Conservation (phyloP, 495 filamentous ascomycete species). For the Lophium mytilinum region DNA sequence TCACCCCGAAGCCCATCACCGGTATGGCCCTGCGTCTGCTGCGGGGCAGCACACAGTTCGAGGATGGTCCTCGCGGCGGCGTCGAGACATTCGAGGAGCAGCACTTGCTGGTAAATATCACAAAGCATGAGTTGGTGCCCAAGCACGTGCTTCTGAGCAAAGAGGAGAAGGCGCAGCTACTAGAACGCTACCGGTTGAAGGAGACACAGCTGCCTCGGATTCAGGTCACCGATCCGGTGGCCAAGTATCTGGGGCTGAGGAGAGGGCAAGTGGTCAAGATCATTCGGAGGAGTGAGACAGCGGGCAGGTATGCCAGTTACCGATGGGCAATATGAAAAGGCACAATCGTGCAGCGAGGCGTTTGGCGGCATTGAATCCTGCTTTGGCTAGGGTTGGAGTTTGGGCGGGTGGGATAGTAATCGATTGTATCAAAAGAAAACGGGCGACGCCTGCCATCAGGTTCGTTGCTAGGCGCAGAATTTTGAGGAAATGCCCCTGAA, state of each 20-base stretch:
- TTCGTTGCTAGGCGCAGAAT: too few relatives aligned
- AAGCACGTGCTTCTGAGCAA: slow-evolving; percentile 83
- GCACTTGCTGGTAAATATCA: slow-evolving; percentile 96
- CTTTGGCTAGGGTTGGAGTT: too few relatives aligned
- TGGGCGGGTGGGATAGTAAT: too few relatives aligned
- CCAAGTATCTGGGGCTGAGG: slow-evolving; percentile 83
- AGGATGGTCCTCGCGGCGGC: slow-evolving; percentile 50
- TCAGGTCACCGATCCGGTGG: slow-evolving; percentile 81
- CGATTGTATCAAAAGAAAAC: too few relatives aligned
- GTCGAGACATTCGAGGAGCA: slow-evolving; percentile 94
- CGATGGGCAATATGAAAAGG: slow-evolving; percentile 51
- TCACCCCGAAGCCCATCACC: slow-evolving; percentile 73
- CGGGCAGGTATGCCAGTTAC: slow-evolving; percentile 68
- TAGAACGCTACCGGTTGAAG: slow-evolving; percentile 88
- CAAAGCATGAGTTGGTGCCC: slow-evolving; percentile 92
- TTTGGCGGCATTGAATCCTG: too few relatives aligned
- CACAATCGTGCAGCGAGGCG: too few relatives aligned
- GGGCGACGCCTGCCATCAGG: too few relatives aligned
- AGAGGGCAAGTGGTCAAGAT: slow-evolving; percentile 98
- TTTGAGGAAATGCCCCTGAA: too few relatives aligned
- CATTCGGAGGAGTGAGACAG: slow-evolving; percentile 73
- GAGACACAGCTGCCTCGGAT: slow-evolving; percentile 95
- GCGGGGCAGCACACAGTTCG: slow-evolving; percentile 78
- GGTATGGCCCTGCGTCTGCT: slow-evolving; percentile 71
- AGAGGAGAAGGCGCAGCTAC: slow-evolving; percentile 76